Percentiles rank a stretch among this genome's conserved stretches.
Evolutionary conservation across 208 protist species (phyloP).

Genomic region (Wallacemonas rigidus): DNA sequence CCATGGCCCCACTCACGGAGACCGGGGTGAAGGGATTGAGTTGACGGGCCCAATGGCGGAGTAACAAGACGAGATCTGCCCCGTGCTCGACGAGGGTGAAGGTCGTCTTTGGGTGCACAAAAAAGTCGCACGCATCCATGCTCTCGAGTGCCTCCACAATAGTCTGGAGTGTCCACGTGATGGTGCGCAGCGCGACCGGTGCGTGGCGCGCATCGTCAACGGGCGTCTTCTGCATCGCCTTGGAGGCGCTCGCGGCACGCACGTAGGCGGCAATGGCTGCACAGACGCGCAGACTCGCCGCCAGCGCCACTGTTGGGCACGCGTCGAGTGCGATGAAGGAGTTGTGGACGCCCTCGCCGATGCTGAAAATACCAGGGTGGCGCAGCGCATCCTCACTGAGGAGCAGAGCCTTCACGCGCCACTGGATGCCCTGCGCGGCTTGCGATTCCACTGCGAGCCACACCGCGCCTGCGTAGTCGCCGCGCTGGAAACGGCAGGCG

Average conservation of each 20-base stretch:
- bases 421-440: slow-evolving; percentile 47
- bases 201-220: slow-evolving; percentile 1
- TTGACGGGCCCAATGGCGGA: slow-evolving; percentile 15
- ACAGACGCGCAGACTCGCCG: slow-evolving; percentile 48
- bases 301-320: slow-evolving; percentile 45
- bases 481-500: slow-evolving; percentile 28
- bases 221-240: slow-evolving; percentile 9
- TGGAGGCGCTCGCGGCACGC: slow-evolving; percentile 31
- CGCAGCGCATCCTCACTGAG: slow-evolving; percentile 32
- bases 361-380: slow-evolving; percentile 37
- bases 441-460: slow-evolving; percentile 76
- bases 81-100: slow-evolving; percentile 57
- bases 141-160: slow-evolving; percentile 49
- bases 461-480: slow-evolving; percentile 44
- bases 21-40: slow-evolving; percentile 30
- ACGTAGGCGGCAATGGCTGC: slow-evolving; percentile 59
- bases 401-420: slow-evolving; percentile 43
- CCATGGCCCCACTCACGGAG: slow-evolving; percentile 24
- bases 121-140: slow-evolving; percentile 40
- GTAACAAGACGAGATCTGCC: slow-evolving; percentile 25
- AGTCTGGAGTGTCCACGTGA: slow-evolving; percentile 35
- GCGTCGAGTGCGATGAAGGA: slow-evolving; percentile 56
- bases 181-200: slow-evolving; percentile 3
- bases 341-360: slow-evolving; percentile 71
- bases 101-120: slow-evolving; percentile 51